A percentile compares a stretch with the other conserved stretches of the same genome.
phyloP scores from a whole-genome alignment of 768 basidiomycete genomes.

The Naganishia onofrii region DNA sequence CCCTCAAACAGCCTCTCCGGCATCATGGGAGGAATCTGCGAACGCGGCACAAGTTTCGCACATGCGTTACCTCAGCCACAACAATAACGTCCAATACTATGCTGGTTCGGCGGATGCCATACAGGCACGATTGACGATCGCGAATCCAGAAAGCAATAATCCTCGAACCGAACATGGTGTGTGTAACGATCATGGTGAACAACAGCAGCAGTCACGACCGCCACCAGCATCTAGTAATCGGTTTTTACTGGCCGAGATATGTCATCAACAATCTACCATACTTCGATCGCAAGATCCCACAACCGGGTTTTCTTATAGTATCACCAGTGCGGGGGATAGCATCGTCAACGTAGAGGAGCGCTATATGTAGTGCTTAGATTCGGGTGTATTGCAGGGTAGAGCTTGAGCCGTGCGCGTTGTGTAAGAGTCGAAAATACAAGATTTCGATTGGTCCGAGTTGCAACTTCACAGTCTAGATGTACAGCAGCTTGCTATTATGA shows the following conservation, averaged over 20 bases:
- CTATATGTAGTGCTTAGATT: neutral
- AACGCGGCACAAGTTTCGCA: too few relatives aligned
- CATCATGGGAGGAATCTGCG: slow-evolving; percentile 6
- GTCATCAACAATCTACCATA: slow-evolving; percentile 14
- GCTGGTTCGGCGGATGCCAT: neutral
- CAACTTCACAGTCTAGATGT: neutral
- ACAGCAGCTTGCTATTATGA: neutral
- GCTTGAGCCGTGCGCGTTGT: neutral
- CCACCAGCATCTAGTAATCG: neutral
- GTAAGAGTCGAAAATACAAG: too few relatives aligned
- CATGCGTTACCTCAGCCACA: neutral
- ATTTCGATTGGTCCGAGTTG: too few relatives aligned
- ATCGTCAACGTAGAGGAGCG: neutral
- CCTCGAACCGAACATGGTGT: neutral
- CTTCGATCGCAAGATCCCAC: slow-evolving; percentile 13
- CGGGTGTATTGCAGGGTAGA: neutral
- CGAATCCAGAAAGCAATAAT: neutral
- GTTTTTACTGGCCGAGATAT: slow-evolving; percentile 5
- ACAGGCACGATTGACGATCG: neutral
- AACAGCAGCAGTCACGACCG: neutral
- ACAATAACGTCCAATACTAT: neutral
- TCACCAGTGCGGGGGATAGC: neutral
- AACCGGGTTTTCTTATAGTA: slow-evolving; percentile 2
- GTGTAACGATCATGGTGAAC: too few relatives aligned
- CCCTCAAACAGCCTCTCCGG: neutral